Evolutionary conservation across 2,329 filamentous ascomycete species (phyloP).

Genomic region (Nigrograna mackinnonii): DNA sequence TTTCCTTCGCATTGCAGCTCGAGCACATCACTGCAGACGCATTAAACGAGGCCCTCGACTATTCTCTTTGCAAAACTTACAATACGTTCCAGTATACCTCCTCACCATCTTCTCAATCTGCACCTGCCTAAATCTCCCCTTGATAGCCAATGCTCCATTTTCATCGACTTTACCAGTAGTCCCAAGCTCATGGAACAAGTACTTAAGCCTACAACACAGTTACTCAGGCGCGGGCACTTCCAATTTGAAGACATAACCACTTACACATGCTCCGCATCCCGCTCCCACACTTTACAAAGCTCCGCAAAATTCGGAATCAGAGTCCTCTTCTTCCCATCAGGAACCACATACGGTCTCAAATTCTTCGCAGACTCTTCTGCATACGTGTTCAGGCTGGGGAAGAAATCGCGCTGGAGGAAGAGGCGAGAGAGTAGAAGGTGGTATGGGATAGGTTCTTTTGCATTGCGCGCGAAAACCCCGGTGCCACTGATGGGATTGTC

Average conservation of each 20-base stretch:
- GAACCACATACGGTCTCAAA: background rate
- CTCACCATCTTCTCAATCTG: slow-evolving; percentile 93
- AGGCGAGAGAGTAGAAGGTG: slow-evolving; percentile 81
- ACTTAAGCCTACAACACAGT: slow-evolving; percentile 97
- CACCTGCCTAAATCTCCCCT: slow-evolving; percentile 97
- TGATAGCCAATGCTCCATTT: slow-evolving; percentile 87
- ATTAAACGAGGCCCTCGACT: background rate
- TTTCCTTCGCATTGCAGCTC: background rate
- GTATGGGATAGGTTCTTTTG: slow-evolving; percentile 76
- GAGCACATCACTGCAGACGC: background rate
- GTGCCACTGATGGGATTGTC: slow-evolving; percentile 74
- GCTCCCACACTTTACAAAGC: background rate
- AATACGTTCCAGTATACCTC: slow-evolving; percentile 93
- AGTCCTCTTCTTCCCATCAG: background rate
- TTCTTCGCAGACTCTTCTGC: background rate
- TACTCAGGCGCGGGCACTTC: slow-evolving; percentile 45
- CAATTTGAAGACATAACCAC: background rate
- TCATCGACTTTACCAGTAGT: slow-evolving; percentile 92
- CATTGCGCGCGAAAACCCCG: slow-evolving; percentile 82
- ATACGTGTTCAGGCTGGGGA: slow-evolving; percentile 1
- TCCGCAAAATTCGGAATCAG: background rate
- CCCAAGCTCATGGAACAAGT: slow-evolving; percentile 94
- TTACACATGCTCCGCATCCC: slow-evolving; percentile 1
- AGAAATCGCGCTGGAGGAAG: slow-evolving; percentile 55
- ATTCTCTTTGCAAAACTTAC: background rate